A percentile compares a stretch with the other conserved stretches of the same genome.
These are phyloP conservation scores for Plantago major DNA, from an alignment of 257 asterid genomes.

Conservation along the genomic window DNA sequence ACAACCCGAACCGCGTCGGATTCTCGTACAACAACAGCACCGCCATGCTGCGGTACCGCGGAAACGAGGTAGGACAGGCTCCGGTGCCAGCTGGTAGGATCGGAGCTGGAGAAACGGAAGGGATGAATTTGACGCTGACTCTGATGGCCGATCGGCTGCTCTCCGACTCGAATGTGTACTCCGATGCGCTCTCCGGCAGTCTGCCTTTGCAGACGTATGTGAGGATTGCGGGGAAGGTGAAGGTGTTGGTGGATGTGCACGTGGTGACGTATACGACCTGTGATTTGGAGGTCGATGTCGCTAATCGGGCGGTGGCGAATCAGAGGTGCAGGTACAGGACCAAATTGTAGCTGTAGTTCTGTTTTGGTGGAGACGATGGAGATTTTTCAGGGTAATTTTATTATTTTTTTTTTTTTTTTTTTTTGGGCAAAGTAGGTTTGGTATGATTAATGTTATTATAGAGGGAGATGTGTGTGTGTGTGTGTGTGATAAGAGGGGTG, in stretches of 20 bases:
- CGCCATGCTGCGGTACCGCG: constrained; percentile 46
- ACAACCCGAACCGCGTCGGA: constrained; percentile 67
- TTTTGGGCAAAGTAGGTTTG: background rate
- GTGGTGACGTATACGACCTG: constrained; percentile 52
- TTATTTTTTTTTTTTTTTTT: background rate
- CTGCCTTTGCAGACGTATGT: constrained; percentile 56
- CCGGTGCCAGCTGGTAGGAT: constrained; percentile 61
- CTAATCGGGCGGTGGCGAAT: constrained; percentile 32
- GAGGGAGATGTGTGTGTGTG: too few relatives aligned
- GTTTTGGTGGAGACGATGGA: background rate
- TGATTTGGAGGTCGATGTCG: constrained; percentile 38
- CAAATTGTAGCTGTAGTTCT: constrained; percentile 40
- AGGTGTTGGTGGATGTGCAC: constrained; percentile 42
- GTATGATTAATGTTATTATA: too few relatives aligned
- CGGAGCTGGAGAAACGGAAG: constrained; percentile 38
- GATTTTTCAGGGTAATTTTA: too few relatives aligned
- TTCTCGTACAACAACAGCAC: constrained; percentile 46
- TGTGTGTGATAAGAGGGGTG: too few relatives aligned
- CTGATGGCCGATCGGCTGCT: constrained; percentile 68
- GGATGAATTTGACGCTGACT: constrained; percentile 53
- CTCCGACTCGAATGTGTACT: constrained; percentile 36
- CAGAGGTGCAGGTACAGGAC: constrained; percentile 59
- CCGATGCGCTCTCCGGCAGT: constrained; percentile 49
- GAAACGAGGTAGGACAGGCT: constrained; percentile 55
- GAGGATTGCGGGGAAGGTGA: constrained; percentile 55